A percentile compares a stretch with the other conserved stretches of the same genome.
These are phyloP conservation scores for Fragaria ananassa DNA, from an alignment of 306 rosid species.

Conservation along the genomic window DNA sequence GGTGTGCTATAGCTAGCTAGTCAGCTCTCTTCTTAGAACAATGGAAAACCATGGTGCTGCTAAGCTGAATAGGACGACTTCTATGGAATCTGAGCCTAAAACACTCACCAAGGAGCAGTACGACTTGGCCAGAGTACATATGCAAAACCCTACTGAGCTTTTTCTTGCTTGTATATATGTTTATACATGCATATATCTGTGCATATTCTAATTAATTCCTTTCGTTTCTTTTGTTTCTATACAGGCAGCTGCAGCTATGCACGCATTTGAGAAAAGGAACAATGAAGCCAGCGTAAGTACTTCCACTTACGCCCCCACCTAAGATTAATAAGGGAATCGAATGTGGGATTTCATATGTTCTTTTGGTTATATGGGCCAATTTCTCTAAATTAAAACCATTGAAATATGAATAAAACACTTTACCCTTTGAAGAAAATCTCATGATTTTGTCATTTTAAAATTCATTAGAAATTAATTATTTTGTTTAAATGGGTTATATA, in stretches of 20 bases:
- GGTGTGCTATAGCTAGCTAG: neutral
- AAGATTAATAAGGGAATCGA: neutral
- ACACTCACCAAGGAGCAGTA: slow-evolving; percentile 31
- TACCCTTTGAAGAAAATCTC: neutral
- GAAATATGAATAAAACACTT: no score
- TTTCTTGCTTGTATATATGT: neutral
- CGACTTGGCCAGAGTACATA: slow-evolving; percentile 36
- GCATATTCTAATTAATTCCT: neutral
- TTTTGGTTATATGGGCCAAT: neutral
- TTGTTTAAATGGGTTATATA: neutral
- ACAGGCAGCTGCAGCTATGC: neutral
- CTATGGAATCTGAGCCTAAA: slow-evolving; percentile 45
- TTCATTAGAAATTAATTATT: neutral
- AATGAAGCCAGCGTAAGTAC: neutral
- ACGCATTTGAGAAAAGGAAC: neutral
- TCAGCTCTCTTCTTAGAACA: neutral
- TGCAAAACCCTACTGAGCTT: neutral
- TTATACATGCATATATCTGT: neutral
- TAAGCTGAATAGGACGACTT: slow-evolving; percentile 33
- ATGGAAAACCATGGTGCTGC: slow-evolving; percentile 1
- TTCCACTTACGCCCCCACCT: neutral
- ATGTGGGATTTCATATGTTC: neutral
- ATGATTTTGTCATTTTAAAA: neutral
- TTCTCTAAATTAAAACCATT: neutral
- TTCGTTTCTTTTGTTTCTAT: neutral